phyloP scores from a whole-genome alignment of 305 asterid genomes.

The Ilex paraguariensis region DNA sequence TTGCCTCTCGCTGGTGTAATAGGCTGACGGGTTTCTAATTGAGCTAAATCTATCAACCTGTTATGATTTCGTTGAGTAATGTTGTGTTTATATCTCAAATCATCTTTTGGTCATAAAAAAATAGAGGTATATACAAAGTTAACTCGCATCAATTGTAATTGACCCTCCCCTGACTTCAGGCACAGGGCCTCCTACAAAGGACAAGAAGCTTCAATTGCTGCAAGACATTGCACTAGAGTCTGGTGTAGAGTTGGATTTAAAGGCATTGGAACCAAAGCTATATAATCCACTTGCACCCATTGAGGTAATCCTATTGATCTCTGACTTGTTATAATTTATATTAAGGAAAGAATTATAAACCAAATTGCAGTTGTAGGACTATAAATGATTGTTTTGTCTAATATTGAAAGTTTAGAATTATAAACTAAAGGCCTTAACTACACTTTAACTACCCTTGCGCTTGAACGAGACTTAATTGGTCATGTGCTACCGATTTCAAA shows the following conservation, averaged over 20 bases:
- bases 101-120: slow-evolving; percentile 55
- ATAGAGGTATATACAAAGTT: slow-evolving; percentile 38
- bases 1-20: no score
- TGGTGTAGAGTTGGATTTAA: slow-evolving; percentile 58
- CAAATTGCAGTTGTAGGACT: no score
- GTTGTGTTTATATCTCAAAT: slow-evolving; percentile 34
- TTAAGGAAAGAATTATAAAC: no score
- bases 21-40: slow-evolving; percentile 69
- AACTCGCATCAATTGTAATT: no score
- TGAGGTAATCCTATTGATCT: slow-evolving; percentile 23
- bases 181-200: slow-evolving; percentile 34
- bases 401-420: no score
- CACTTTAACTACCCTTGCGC: no score
- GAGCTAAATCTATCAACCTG: slow-evolving; percentile 59
- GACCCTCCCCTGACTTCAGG: no score
- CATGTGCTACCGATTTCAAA: no score
- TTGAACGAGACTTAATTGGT: no score
- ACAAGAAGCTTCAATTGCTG: slow-evolving; percentile 58
- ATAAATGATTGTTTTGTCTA: no score
- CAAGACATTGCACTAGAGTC: slow-evolving; percentile 64
- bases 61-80: slow-evolving; percentile 60
- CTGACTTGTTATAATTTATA: no score
- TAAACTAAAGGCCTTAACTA: no score
- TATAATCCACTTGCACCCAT: slow-evolving; percentile 26
- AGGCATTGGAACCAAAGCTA: slow-evolving; percentile 56